Percentiles rank a stretch among this genome's conserved stretches.
phyloP scores from a whole-genome alignment of 306 rosid species.

The Dalbergia cultrata region DNA sequence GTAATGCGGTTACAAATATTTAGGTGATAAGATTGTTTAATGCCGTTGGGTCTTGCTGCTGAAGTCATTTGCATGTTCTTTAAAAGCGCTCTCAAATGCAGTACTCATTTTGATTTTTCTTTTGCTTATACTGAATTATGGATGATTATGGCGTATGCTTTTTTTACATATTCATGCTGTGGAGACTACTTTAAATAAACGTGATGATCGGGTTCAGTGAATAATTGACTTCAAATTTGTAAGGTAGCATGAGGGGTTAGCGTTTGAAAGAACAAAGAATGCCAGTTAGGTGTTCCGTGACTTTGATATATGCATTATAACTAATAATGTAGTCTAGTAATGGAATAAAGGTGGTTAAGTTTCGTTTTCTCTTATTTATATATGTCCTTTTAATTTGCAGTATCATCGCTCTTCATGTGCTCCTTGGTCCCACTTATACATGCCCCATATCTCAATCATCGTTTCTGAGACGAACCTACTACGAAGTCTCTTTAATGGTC shows the following conservation, averaged over 20 bases:
- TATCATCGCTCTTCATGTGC: slow-evolving; percentile 29
- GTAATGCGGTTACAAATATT: not conserved
- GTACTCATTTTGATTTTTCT: not conserved
- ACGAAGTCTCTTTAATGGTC: not conserved
- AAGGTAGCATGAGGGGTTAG: not conserved
- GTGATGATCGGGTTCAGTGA: slow-evolving; percentile 18
- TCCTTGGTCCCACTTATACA: not conserved
- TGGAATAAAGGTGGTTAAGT: not conserved
- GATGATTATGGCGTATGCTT: not conserved
- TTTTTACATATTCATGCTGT: not conserved
- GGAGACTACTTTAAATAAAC: not conserved
- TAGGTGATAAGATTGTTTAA: not conserved
- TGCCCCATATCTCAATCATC: slow-evolving; percentile 10
- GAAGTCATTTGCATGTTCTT: not conserved
- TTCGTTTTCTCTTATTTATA: not conserved
- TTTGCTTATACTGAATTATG: not conserved
- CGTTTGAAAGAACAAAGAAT: slow-evolving; percentile 2
- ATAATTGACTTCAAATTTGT: not conserved
- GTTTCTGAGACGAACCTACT: not conserved
- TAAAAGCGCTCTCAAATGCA: not conserved
- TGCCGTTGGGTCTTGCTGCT: slow-evolving; percentile 8
- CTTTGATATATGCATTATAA: not conserved
- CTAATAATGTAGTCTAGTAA: not conserved
- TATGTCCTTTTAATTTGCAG: not conserved
- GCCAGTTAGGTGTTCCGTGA: not conserved